phyloP scores from a whole-genome alignment of 2,329 filamentous ascomycete genomes.

The Alternaria metachromatica region DNA sequence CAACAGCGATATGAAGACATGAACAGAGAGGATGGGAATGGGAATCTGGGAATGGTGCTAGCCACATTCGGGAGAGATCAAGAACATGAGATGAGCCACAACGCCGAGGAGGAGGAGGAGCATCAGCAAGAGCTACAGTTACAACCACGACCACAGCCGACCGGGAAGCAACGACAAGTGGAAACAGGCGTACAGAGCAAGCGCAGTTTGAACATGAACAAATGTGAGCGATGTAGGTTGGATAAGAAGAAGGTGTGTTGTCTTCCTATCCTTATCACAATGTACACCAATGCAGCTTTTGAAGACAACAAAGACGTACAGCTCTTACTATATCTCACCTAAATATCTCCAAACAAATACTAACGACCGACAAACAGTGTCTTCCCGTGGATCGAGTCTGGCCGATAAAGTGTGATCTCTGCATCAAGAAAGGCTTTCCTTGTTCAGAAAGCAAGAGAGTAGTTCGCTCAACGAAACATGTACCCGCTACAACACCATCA shows the following conservation, averaged over 20 bases:
- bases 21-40: too few relatives aligned
- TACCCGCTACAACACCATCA: neutral
- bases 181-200: neutral
- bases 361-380: neutral
- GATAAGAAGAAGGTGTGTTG: neutral
- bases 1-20: too few relatives aligned
- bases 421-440: neutral
- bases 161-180: neutral
- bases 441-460: conserved; percentile 5
- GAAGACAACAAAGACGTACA: neutral
- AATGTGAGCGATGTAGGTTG: neutral
- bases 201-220: neutral
- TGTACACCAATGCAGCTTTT: too few relatives aligned
- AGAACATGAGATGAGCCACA: neutral
- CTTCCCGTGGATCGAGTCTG: neutral
- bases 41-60: too few relatives aligned
- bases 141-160: neutral
- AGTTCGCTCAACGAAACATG: neutral
- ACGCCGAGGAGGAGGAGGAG: neutral
- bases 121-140: neutral
- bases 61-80: neutral
- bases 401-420: conserved; percentile 2
- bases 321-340: neutral
- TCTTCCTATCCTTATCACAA: too few relatives aligned
- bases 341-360: neutral